Base-by-base conservation (phyloP, 2,329 filamentous ascomycete genomes). In the Trichoderma breve region DNA sequence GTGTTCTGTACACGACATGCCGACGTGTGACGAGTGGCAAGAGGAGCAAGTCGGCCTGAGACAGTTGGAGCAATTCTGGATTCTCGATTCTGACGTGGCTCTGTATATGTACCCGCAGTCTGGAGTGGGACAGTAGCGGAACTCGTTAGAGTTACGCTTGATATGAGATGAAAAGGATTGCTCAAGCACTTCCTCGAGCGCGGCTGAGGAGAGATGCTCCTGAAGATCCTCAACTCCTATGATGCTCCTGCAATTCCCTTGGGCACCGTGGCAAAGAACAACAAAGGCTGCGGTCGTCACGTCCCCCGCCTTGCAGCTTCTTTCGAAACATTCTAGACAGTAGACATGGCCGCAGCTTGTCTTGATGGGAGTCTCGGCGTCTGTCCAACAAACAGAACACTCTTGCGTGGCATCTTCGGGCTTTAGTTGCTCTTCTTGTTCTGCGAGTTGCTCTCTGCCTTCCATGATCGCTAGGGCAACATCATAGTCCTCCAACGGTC, bases 61-160 rank as follows among this genome's bases (percentile, higher is more conserved):
- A 66, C 84, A 86, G 1, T 76, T 76, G 3, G 77, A 68, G 72
- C 84, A 86, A 0, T 76, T 81, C 6, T 55, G 55, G 21, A 65
- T 68, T 18, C 73, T 72, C 39, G 72, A 65, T 8, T 34, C 67
- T 2, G 57, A 36, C 15, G 43, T 43, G 21, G 55, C 18, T n/a
- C 83, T 81, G 73, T 86, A 86, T 11, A 85, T 75, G 21, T 80
- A 79, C 6, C 74, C 77, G 71, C 84, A 87, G 73, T 84, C 83
- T 0, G 83, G 79, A 0, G 82, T 83, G 2, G 83, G 82, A 67
- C 85, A 86, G 73, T 81, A 81, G 4, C 76, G 79, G 12, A 86
- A 76, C 0, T 73, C 51, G 11, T 76, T 51, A 1, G 81, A 80
- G 34, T 79, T 76, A 5, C 73, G 77, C 6, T 76, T 77, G 43